phyloP scores from a whole-genome alignment of 331 rosid genomes.

The Pyrus hybrid region DNA sequence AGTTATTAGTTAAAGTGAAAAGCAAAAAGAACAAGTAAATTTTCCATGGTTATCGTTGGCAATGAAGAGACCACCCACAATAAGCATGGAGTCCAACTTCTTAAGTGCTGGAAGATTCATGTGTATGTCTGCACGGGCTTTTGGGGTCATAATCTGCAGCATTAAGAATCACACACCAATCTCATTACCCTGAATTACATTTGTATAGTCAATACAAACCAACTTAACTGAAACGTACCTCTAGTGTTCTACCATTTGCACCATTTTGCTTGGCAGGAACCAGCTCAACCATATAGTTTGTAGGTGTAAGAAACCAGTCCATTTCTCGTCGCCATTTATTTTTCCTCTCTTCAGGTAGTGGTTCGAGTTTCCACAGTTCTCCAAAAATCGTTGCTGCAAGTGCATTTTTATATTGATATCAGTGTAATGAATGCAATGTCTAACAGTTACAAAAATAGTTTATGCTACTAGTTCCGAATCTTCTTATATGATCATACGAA shows the following conservation, averaged over 20 bases:
- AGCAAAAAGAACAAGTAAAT: background rate
- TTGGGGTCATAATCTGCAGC: conserved; percentile 86
- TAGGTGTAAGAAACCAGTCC: conserved; percentile 89
- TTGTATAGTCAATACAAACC: background rate
- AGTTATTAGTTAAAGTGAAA: background rate
- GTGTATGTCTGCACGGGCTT: conserved; percentile 84
- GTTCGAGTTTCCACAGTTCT: conserved; percentile 93
- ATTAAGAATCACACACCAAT: conserved; percentile 12
- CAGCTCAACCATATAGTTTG: conserved; percentile 89
- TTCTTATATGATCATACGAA: too few relatives aligned
- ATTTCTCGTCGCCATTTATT: conserved; percentile 73
- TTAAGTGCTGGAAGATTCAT: conserved; percentile 92
- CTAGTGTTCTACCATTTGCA: conserved; percentile 69
- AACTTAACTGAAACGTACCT: conserved; percentile 43
- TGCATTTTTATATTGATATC: background rate
- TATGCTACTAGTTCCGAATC: background rate
- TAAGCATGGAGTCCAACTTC: conserved; percentile 91
- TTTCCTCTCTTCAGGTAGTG: conserved; percentile 69
- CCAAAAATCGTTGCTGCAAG: conserved; percentile 77
- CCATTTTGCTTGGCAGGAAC: conserved; percentile 89
- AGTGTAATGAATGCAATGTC: background rate
- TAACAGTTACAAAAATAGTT: background rate
- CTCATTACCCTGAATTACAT: background rate
- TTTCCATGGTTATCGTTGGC: conserved; percentile 1
- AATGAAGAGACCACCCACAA: conserved; percentile 49